Base-by-base conservation (phyloP, 305 asterid genomes). In the Fraxinus velutina region DNA sequence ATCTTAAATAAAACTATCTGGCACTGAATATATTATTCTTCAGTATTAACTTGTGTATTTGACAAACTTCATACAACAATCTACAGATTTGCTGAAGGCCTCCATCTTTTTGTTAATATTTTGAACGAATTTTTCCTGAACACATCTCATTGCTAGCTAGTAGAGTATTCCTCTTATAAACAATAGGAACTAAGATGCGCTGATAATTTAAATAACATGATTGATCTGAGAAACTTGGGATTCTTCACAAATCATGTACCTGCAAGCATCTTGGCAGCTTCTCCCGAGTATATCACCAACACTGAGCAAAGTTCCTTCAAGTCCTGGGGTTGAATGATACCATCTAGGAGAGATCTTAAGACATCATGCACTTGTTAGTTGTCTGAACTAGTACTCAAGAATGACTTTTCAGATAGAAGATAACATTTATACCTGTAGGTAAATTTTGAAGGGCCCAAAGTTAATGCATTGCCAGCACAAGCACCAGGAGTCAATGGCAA, bases 281-380 rank as follows among this genome's bases (percentile, higher is more conserved):
- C 96, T 52, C 90, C 92, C 12, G 98, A 91, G 88, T 92, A 91
- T 71, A 94, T 91, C 44, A 91, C 97, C 85, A 96, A 93, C 82
- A 94, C 97, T 15, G 99, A 94, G 86, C 99, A 96, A 82, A 96
- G 95, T 81, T 94, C 99, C 91, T 89, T 94, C 94, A 89, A 84
- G 87, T 96, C 97, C 88, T 90, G 95, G 75, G 97, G 95, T 87
- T 90, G 97, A 82, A 96, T 96, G 90, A 94, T 89, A 85, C 93
- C 99, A 85, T 95, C 99, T 84, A 96, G 90, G 74, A 94, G 90
- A 86, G 99, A 96, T 92, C 99, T 96, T 88, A 78, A 86, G 64
- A 81, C 57, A 82, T 78, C 75, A 72, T 79, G 82, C 73, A 78
- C 32, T 33, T 36, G 55, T 93, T 88, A 93, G 93, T 85, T 82